A percentile compares a stretch with the other conserved stretches of the same genome.
These are phyloP conservation scores for Mrakiaceae sp. DNA, from an alignment of 1,284 basidiomycete species.

Conservation along the genomic window DNA sequence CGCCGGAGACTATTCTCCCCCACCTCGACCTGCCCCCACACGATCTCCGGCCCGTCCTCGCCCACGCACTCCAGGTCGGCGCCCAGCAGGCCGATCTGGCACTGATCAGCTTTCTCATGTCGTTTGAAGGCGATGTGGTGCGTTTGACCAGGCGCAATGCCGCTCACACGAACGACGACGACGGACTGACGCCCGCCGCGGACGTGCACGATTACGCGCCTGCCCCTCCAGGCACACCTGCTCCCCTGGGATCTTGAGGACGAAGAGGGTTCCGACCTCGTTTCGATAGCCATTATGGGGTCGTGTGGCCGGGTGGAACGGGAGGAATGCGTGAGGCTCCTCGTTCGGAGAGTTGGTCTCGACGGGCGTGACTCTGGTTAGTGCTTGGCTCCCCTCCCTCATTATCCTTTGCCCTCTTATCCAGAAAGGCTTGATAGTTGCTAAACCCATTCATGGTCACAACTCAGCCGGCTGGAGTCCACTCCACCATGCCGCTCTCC, in stretches of 20 bases:
- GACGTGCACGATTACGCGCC: neutral
- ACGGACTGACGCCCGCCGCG: neutral
- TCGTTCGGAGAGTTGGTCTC: slow-evolving; percentile 66
- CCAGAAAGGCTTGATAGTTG: neutral
- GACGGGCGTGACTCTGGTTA: slow-evolving; percentile 51
- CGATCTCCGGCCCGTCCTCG: slow-evolving; percentile 14
- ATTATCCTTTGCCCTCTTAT: neutral
- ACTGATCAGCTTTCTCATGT: slow-evolving; percentile 8
- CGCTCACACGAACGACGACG: neutral
- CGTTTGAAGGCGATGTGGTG: neutral
- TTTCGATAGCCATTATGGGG: slow-evolving; percentile 67
- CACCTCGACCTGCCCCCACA: slow-evolving; percentile 11
- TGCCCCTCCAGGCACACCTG: neutral
- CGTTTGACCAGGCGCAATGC: neutral
- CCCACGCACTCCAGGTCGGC: slow-evolving; percentile 6
- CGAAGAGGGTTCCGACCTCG: slow-evolving; percentile 68
- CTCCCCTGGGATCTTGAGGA: slow-evolving; percentile 41
- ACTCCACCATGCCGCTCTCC: slow-evolving; percentile 81
- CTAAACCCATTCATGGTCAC: neutral
- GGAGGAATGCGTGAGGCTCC: slow-evolving; percentile 71
- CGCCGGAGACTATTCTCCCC: neutral
- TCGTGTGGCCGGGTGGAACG: slow-evolving; percentile 61
- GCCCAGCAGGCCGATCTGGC: slow-evolving; percentile 2
- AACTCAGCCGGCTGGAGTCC: slow-evolving; percentile 78
- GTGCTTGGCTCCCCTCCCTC: slow-evolving; percentile 21